Evolutionary conservation across 768 basidiomycete genomes (phyloP).

Genomic region (Russula foetens): DNA sequence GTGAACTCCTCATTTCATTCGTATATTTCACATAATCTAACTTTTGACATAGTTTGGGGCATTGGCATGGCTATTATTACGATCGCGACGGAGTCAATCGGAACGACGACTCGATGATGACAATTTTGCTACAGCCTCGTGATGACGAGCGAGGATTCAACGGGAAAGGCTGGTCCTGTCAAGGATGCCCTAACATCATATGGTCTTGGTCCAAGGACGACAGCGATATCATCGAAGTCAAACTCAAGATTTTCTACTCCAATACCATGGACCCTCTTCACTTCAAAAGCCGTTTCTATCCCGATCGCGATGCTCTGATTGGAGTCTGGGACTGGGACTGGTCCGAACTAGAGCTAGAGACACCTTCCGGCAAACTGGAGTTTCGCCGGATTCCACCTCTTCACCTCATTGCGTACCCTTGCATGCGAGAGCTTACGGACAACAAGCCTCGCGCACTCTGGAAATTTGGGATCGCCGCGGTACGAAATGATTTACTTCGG

Average conservation of each 20-base stretch:
- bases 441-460: constrained; percentile 26
- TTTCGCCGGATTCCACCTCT: constrained; percentile 23
- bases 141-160: constrained; percentile 5
- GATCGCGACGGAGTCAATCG: background rate
- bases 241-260: constrained; percentile 14
- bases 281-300: background rate
- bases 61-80: constrained; percentile 14
- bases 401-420: constrained; percentile 23
- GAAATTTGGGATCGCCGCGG: constrained; percentile 25
- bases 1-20: background rate
- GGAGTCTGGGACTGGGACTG: background rate
- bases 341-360: background rate
- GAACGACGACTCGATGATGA: constrained; percentile 7
- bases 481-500: constrained; percentile 20
- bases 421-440: constrained; percentile 18
- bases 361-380: constrained; percentile 15
- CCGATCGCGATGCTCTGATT: constrained; percentile 2
- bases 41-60: background rate
- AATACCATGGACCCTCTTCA: background rate
- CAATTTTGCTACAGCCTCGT: constrained; percentile 1
- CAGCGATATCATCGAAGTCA: constrained; percentile 10
- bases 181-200: constrained; percentile 6
- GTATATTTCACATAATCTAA: background rate
- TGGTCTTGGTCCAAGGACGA: constrained; percentile 16
- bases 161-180: constrained; percentile 2